Evolutionary conservation across 2,329 filamentous ascomycete genomes (phyloP).

Genomic region (Fusarium begoniae): DNA sequence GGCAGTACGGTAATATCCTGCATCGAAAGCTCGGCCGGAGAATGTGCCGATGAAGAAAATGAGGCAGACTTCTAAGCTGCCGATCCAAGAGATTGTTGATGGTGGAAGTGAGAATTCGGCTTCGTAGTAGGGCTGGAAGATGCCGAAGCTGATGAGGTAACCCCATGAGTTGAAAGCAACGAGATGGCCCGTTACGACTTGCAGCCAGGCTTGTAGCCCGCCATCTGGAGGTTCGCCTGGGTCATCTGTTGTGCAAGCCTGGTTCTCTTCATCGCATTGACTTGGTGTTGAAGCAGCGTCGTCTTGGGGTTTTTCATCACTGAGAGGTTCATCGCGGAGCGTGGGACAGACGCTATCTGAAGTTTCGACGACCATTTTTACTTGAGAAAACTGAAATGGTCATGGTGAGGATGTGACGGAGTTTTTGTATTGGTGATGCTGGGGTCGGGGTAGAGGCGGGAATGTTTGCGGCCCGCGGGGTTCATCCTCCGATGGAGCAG

Average conservation of each 20-base stretch:
- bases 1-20: conserved; percentile 50
- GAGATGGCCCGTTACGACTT: conserved; percentile 51
- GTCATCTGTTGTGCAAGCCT: background rate
- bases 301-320: conserved; percentile 16
- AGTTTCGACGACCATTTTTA: background rate
- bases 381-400: background rate
- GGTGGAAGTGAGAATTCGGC: conserved; percentile 43
- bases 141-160: conserved; percentile 52
- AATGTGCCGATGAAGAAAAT: conserved; percentile 53
- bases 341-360: conserved; percentile 22
- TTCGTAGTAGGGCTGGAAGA: conserved; percentile 53
- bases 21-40: conserved; percentile 54
- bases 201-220: conserved; percentile 50
- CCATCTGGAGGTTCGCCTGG: conserved; percentile 47
- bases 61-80: conserved; percentile 57
- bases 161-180: conserved; percentile 53
- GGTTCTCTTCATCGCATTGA: background rate
- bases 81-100: conserved; percentile 59
- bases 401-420: background rate
- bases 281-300: conserved; percentile 11
- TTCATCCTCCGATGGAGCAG: conserved; percentile 19
- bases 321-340: background rate
- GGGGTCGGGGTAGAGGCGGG: background rate
- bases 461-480: conserved; percentile 21
- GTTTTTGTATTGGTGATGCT: conserved; percentile 14